Conservation (phyloP, 2,329 filamentous ascomycete genomes). For the Sordariomycetes sp. region DNA sequence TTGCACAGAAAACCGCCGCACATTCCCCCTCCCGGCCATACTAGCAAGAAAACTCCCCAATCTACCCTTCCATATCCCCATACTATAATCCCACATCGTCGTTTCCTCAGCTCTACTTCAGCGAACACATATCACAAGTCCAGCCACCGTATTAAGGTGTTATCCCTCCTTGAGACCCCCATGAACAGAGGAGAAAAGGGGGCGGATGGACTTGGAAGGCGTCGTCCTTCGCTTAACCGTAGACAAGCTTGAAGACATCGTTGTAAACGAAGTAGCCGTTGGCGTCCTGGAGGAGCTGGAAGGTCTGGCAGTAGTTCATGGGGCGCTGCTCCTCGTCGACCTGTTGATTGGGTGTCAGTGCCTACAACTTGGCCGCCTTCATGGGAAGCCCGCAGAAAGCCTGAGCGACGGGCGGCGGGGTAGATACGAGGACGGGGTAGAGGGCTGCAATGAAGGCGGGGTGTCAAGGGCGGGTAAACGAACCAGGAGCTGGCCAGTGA, state of each 20-base stretch:
- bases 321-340: constrained; percentile 77
- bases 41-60: not conserved
- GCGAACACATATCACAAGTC: not conserved
- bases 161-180: not conserved
- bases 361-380: not conserved
- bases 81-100: not conserved
- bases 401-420: not conserved
- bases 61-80: not conserved
- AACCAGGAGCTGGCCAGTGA: constrained; percentile 80
- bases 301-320: constrained; percentile 85
- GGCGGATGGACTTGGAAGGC: not conserved
- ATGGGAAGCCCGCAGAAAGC: not conserved
- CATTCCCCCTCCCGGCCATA: not conserved
- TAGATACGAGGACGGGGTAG: constrained; percentile 1
- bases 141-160: not conserved
- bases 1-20: not conserved
- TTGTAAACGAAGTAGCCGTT: constrained; percentile 77
- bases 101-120: not conserved
- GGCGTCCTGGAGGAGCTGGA: constrained; percentile 66
- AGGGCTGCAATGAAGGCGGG: not conserved
- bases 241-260: constrained; percentile 89
- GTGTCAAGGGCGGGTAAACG: constrained; percentile 18
- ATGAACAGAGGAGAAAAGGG: not conserved
- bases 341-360: constrained; percentile 29
- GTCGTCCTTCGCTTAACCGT: constrained; percentile 30